phyloP scores from a whole-genome alignment of 768 basidiomycete species.

The Lentinula raphanica region DNA sequence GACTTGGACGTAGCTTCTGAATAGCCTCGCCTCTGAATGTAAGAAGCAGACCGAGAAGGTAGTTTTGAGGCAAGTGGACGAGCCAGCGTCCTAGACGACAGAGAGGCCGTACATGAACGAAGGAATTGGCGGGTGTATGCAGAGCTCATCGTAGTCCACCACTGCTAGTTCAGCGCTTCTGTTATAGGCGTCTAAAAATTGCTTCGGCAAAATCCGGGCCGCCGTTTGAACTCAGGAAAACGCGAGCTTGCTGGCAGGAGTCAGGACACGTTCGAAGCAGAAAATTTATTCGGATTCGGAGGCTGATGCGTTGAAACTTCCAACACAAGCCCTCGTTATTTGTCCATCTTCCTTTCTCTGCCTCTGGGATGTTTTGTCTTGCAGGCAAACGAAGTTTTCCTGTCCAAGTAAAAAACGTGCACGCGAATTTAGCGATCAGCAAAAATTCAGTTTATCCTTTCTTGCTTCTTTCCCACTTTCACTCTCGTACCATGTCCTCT shows the following conservation, averaged over 20 bases:
- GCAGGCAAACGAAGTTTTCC: not conserved
- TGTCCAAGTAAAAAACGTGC: not conserved
- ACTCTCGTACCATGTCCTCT: constrained; percentile 27
- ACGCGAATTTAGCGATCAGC: constrained; percentile 8
- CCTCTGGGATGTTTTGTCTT: not conserved
- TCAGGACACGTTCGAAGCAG: not conserved
- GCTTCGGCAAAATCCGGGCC: not conserved
- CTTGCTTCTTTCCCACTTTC: not conserved
- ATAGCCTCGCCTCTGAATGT: constrained; percentile 42
- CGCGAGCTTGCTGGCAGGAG: no score
- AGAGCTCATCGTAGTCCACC: constrained; percentile 40
- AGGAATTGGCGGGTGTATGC: constrained; percentile 46
- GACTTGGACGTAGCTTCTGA: constrained; percentile 36
- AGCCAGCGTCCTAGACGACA: constrained; percentile 44
- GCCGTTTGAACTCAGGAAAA: not conserved
- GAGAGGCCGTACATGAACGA: constrained; percentile 54
- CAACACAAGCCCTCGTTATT: not conserved
- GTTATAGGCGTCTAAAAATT: not conserved
- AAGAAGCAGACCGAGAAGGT: constrained; percentile 20
- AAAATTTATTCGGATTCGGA: not conserved
- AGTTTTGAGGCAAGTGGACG: constrained; percentile 27
- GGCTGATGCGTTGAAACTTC: not conserved
- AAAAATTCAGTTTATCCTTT: not conserved
- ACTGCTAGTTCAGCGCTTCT: no score
- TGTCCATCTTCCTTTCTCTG: not conserved